phyloP scores from a whole-genome alignment of 106 monocot genomes.

The Chionographis japonica region DNA sequence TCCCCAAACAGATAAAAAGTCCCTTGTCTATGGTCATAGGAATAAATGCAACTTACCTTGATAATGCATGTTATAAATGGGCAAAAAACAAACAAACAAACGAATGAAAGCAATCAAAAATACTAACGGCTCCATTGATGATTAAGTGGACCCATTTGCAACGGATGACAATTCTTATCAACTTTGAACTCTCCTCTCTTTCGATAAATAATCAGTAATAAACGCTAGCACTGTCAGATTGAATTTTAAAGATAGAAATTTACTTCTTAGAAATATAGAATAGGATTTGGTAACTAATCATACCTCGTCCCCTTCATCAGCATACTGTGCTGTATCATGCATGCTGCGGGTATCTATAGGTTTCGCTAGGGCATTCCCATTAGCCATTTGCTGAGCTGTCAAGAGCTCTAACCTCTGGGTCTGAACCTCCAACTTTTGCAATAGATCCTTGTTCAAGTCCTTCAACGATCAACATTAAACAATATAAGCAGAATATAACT shows the following conservation, averaged over 20 bases:
- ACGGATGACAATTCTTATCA: too few species aligned
- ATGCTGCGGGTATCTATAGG: constrained; percentile 31
- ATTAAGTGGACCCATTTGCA: too few species aligned
- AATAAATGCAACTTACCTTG: too few species aligned
- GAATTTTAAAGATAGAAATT: too few species aligned
- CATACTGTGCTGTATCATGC: constrained; percentile 50
- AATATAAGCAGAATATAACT: background rate
- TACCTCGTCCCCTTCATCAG: constrained; percentile 99
- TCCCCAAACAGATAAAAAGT: too few species aligned
- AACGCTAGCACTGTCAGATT: too few species aligned
- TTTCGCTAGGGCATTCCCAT: constrained; percentile 37
- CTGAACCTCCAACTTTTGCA: constrained; percentile 81
- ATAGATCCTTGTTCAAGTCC: constrained; percentile 94
- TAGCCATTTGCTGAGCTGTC: constrained; percentile 69
- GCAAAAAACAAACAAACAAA: too few species aligned
- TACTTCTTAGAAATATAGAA: background rate
- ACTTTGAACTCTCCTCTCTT: too few species aligned
- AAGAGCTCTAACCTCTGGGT: constrained; percentile 89
- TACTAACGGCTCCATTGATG: background rate
- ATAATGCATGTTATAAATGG: too few species aligned
- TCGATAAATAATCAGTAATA: too few species aligned
- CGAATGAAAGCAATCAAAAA: background rate
- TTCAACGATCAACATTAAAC: constrained; percentile 18
- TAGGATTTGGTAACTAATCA: background rate
- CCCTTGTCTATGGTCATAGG: too few species aligned